These are phyloP conservation scores for Akanthomyces dipterigenus DNA, from an alignment of 2,329 filamentous ascomycete genomes.

Conservation along the genomic window DNA sequence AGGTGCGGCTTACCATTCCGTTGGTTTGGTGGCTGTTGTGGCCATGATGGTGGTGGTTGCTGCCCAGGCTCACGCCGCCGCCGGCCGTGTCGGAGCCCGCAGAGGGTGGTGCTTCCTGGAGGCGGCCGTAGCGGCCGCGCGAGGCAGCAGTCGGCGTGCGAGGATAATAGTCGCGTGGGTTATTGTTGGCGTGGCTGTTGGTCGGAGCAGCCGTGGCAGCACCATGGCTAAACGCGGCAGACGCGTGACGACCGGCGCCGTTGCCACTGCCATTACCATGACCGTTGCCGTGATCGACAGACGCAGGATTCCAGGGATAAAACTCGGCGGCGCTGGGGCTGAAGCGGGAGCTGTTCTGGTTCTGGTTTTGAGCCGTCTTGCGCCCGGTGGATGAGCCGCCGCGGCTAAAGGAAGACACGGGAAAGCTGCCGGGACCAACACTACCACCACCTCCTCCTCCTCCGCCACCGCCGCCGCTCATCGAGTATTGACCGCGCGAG, in stretches of 20 bases:
- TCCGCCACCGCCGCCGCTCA: not conserved
- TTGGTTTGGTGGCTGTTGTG: not conserved
- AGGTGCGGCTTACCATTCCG: constrained; percentile 16
- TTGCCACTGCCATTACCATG: not conserved
- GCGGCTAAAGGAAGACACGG: constrained; percentile 15
- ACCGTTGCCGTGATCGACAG: constrained; percentile 19
- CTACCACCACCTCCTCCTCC: not conserved
- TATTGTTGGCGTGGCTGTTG: constrained; percentile 18
- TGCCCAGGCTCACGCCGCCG: not conserved
- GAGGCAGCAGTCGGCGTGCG: constrained; percentile 23
- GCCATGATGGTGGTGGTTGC: not conserved
- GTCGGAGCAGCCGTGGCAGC: not conserved
- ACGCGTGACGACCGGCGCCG: constrained; percentile 10
- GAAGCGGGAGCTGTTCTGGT: constrained; percentile 18
- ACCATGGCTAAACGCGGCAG: constrained; percentile 13
- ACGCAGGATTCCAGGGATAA: constrained; percentile 21
- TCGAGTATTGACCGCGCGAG: not conserved
- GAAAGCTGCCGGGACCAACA: not conserved
- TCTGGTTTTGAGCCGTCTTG: not conserved
- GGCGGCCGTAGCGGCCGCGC: constrained; percentile 23
- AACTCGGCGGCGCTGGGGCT: constrained; percentile 28
- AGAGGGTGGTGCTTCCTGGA: constrained; percentile 18
- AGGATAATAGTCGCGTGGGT: constrained; percentile 22
- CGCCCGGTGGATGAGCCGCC: not conserved
- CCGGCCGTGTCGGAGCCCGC: constrained; percentile 5